These are phyloP conservation scores for Hypoxylon fuscum DNA, from an alignment of 495 filamentous ascomycete species.

Conservation along the genomic window DNA sequence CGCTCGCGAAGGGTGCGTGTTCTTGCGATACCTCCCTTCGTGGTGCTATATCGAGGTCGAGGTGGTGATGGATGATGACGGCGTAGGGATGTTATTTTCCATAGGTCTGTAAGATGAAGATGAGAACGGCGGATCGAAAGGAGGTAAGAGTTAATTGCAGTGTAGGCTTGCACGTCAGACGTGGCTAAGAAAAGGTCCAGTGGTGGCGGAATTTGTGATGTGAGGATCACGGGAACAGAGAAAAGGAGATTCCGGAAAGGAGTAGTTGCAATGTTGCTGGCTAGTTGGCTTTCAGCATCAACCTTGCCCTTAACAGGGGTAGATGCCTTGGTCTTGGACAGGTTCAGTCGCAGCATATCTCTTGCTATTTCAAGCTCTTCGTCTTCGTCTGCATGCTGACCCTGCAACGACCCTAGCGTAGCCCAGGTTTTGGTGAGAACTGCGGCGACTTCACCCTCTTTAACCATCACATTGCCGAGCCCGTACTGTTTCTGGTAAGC, in stretches of 20 bases:
- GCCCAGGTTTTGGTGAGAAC: slow-evolving; percentile 80
- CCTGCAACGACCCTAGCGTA: slow-evolving; percentile 74
- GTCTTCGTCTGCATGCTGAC: slow-evolving; percentile 74
- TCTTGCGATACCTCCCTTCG: slow-evolving; percentile 62
- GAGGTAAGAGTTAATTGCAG: slow-evolving; percentile 85
- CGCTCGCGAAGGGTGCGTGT: slow-evolving; percentile 66
- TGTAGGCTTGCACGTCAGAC: slow-evolving; percentile 79
- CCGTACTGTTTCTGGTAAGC: slow-evolving; percentile 61
- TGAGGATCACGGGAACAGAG: slow-evolving; percentile 75
- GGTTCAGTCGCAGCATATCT: slow-evolving; percentile 74
- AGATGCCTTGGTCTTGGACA: slow-evolving; percentile 56
- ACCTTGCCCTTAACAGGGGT: slow-evolving; percentile 45
- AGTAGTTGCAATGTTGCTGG: slow-evolving; percentile 51
- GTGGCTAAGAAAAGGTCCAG: slow-evolving; percentile 85
- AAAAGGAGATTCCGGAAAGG: slow-evolving; percentile 84
- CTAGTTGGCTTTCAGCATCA: slow-evolving; percentile 24
- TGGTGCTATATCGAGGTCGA: slow-evolving; percentile 68
- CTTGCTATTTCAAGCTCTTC: slow-evolving; percentile 83
- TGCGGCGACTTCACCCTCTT: slow-evolving; percentile 84
- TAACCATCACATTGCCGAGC: slow-evolving; percentile 70
- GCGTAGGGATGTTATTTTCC: slow-evolving; percentile 81
- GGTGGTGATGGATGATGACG: slow-evolving; percentile 77
- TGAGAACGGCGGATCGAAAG: slow-evolving; percentile 84
- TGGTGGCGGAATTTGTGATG: slow-evolving; percentile 77
- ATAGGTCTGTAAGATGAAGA: slow-evolving; percentile 79